Conservation (phyloP, 106 monocot species). For the Alisma plantagoaquatica region DNA sequence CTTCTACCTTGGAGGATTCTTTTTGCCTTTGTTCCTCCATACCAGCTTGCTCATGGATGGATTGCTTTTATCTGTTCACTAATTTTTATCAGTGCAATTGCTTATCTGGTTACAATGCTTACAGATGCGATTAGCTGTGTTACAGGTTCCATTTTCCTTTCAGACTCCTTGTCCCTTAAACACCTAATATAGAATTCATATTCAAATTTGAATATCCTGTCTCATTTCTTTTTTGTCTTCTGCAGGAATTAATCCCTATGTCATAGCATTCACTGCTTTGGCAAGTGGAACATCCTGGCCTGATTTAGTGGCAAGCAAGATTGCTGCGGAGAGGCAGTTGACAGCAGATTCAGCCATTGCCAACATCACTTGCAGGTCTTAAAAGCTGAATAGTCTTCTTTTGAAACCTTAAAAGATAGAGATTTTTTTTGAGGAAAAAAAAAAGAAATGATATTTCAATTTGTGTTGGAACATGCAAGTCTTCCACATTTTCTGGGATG, state of each 20-base stretch:
- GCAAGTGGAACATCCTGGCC: slow-evolving; percentile 88
- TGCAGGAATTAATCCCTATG: slow-evolving; percentile 62
- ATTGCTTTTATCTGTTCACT: slow-evolving; percentile 61
- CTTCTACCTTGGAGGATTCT: slow-evolving; percentile 61
- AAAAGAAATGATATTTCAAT: too few species aligned
- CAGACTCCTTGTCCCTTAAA: background rate
- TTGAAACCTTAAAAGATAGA: too few species aligned
- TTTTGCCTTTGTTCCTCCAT: slow-evolving; percentile 75
- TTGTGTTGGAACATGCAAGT: too few species aligned
- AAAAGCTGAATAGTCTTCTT: too few species aligned
- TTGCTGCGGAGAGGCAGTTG: slow-evolving; percentile 75
- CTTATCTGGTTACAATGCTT: slow-evolving; percentile 66
- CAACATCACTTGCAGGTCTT: slow-evolving; percentile 95
- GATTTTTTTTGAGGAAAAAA: too few species aligned
- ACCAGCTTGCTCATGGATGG: slow-evolving; percentile 72
- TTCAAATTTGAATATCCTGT: slow-evolving; percentile 6
- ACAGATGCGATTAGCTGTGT: slow-evolving; percentile 78
- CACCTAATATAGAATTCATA: background rate
- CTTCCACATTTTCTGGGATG: too few species aligned
- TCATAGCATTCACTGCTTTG: slow-evolving; percentile 80
- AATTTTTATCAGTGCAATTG: slow-evolving; percentile 61
- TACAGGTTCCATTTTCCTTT: slow-evolving; percentile 43
- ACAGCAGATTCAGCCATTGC: slow-evolving; percentile 85
- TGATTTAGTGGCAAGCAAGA: slow-evolving; percentile 86
- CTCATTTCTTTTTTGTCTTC: background rate